These are phyloP conservation scores for Sphaceloma murrayae DNA, from an alignment of 2,329 filamentous ascomycete genomes.

Conservation along the genomic window DNA sequence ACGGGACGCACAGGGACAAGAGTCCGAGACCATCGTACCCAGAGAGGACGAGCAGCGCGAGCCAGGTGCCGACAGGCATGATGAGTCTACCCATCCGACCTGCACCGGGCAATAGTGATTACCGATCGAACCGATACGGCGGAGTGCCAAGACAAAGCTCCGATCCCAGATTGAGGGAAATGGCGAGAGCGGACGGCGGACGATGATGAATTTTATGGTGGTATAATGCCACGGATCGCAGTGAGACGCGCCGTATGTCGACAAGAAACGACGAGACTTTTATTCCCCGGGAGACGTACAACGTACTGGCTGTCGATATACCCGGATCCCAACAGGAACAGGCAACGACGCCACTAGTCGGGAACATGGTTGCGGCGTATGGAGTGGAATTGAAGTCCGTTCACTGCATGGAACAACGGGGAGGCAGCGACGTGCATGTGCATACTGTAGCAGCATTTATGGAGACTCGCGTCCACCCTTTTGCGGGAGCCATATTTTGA, in stretches of 20 bases:
- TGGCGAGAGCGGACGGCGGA: slow-evolving; percentile 6
- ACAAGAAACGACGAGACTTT: too few relatives aligned
- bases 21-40: slow-evolving; percentile 33
- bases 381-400: slow-evolving; percentile 2
- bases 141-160: neutral
- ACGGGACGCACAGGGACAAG: slow-evolving; percentile 24
- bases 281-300: too few relatives aligned
- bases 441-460: too few relatives aligned
- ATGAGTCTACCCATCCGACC: slow-evolving; percentile 40
- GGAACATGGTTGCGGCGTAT: neutral
- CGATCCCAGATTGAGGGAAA: slow-evolving; percentile 7
- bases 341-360: neutral
- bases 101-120: slow-evolving; percentile 25
- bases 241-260: too few relatives aligned
- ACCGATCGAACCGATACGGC: neutral
- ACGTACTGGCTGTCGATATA: slow-evolving; percentile 14
- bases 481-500: too few relatives aligned
- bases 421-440: too few relatives aligned
- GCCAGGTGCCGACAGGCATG: slow-evolving; percentile 22
- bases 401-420: too few relatives aligned
- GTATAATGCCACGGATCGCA: neutral
- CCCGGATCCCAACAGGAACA: slow-evolving; percentile 5
- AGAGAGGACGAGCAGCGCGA: slow-evolving; percentile 35
- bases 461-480: too few relatives aligned
- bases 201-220: neutral